These are phyloP conservation scores for Xylaria grammica DNA, from an alignment of 495 filamentous ascomycete genomes.

Conservation along the genomic window DNA sequence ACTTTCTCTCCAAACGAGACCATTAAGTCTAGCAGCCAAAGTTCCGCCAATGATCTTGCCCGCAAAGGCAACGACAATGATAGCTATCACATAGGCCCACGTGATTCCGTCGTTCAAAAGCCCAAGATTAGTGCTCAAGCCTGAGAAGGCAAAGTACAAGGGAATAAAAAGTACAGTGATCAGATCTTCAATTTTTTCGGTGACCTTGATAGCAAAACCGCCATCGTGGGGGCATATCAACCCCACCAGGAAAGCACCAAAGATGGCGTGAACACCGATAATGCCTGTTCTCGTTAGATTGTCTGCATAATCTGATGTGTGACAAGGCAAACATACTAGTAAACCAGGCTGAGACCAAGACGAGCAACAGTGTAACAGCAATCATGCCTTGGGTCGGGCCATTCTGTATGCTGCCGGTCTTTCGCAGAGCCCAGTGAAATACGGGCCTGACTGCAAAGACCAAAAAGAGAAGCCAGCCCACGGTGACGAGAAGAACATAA, in stretches of 20 bases:
- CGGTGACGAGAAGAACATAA: slow-evolving; percentile 78
- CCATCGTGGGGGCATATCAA: slow-evolving; percentile 93
- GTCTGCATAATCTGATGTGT: not conserved
- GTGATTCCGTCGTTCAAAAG: slow-evolving; percentile 80
- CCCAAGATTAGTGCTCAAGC: slow-evolving; percentile 86
- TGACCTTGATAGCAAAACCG: slow-evolving; percentile 92
- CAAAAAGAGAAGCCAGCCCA: slow-evolving; percentile 80
- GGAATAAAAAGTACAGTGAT: slow-evolving; percentile 88
- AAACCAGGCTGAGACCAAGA: slow-evolving; percentile 88
- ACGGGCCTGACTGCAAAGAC: slow-evolving; percentile 74
- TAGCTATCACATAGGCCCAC: slow-evolving; percentile 91
- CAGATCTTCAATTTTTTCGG: slow-evolving; percentile 95
- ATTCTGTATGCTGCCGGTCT: slow-evolving; percentile 81
- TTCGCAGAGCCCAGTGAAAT: slow-evolving; percentile 76
- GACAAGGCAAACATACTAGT: slow-evolving; percentile 59
- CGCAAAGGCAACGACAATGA: slow-evolving; percentile 81
- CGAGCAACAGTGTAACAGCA: slow-evolving; percentile 78
- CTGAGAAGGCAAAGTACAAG: slow-evolving; percentile 94
- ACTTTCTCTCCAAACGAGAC: slow-evolving; percentile 91
- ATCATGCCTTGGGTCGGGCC: slow-evolving; percentile 90
- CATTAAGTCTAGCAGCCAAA: slow-evolving; percentile 75
- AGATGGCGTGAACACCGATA: slow-evolving; percentile 70
- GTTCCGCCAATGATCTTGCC: slow-evolving; percentile 89
- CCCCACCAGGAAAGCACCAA: slow-evolving; percentile 82
- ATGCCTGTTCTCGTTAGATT: slow-evolving; percentile 55